Conservation (phyloP, 192 early-diverging fungal genomes). For the Rhizophagus clarus region DNA sequence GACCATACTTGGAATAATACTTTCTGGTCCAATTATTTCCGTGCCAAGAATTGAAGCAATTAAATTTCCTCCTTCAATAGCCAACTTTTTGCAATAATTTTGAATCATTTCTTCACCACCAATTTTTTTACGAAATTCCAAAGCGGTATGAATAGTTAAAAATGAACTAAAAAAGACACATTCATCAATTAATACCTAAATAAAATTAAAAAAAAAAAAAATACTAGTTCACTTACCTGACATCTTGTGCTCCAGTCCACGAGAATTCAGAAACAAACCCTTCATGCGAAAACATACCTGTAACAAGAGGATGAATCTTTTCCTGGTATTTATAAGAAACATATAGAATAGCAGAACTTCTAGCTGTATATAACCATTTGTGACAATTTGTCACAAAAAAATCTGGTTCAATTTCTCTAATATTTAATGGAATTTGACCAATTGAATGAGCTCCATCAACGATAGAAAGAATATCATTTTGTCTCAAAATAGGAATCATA, state of each 20-base stretch:
- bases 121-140: conserved; percentile 54
- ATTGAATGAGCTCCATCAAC: conserved; percentile 73
- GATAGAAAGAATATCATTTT: conserved; percentile 55
- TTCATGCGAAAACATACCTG: conserved; percentile 42
- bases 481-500: conserved; percentile 37
- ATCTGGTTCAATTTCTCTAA: conserved; percentile 58
- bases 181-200: too few relatives aligned
- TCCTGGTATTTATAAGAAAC: conserved; percentile 53
- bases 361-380: conserved; percentile 67
- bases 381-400: conserved; percentile 71
- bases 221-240: conserved; percentile 6
- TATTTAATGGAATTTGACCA: conserved; percentile 64
- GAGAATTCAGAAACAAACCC: conserved; percentile 50
- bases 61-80: conserved; percentile 53
- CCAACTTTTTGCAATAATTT: conserved; percentile 54
- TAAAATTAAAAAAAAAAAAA: not conserved
- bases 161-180: conserved; percentile 26
- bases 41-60: conserved; percentile 64
- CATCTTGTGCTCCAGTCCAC: conserved; percentile 54
- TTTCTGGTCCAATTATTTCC: conserved; percentile 50
- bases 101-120: conserved; percentile 65
- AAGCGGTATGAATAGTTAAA: conserved; percentile 42
- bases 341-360: conserved; percentile 58
- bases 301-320: conserved; percentile 48
- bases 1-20: conserved; percentile 56